These are phyloP conservation scores for Erythrophleum ivorense DNA, from an alignment of 331 rosid genomes.

Conservation along the genomic window DNA sequence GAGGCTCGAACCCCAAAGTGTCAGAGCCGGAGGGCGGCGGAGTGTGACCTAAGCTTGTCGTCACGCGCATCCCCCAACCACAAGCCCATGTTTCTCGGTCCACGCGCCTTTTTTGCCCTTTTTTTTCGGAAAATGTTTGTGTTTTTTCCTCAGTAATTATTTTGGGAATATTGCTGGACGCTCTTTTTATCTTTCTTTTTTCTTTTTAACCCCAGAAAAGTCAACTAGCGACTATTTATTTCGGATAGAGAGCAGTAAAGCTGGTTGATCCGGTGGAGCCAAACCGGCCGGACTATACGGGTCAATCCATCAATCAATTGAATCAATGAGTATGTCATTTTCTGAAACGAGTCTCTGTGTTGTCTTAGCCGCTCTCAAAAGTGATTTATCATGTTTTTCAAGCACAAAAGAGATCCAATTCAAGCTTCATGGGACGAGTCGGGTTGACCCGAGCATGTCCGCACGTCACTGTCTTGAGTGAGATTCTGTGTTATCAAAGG, in stretches of 20 bases:
- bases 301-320: constrained; percentile 35
- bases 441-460: no score
- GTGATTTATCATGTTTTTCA: no score
- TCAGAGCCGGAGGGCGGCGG: constrained; percentile 81
- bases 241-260: not conserved
- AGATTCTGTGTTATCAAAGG: no score
- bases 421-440: not conserved
- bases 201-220: constrained; percentile 20
- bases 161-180: not conserved
- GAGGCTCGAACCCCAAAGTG: constrained; percentile 44
- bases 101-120: constrained; percentile 49
- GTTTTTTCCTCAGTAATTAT: no score
- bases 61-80: constrained; percentile 63
- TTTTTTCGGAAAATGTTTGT: not conserved
- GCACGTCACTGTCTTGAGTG: no score
- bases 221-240: constrained; percentile 40
- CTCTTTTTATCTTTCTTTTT: not conserved
- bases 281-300: constrained; percentile 28
- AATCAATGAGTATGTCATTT: constrained; percentile 25
- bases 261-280: constrained; percentile 12
- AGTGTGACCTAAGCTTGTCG: constrained; percentile 65
- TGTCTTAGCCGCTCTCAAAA: constrained; percentile 26
- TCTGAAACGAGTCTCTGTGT: constrained; percentile 46
- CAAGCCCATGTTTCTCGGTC: constrained; percentile 46
- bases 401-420: no score